Evolutionary conservation across 441 rosid genomes (phyloP).

Genomic region (Arabidopsis lyrata): DNA sequence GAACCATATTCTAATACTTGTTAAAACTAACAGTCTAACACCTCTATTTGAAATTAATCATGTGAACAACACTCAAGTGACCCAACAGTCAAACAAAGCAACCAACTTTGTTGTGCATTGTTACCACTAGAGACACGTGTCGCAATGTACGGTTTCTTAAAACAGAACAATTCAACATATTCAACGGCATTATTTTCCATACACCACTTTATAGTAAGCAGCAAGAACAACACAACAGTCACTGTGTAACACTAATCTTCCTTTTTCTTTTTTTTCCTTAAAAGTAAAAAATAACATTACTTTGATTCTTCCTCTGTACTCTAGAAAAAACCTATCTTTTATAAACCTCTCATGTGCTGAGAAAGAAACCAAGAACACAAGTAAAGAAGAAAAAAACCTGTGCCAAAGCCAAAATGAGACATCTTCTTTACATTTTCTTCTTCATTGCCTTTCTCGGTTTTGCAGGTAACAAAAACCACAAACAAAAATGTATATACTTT

Average conservation of each 20-base stretch:
- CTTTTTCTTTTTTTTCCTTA: slow-evolving; percentile 2
- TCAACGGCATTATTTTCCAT: slow-evolving; percentile 35
- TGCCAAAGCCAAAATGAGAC: slow-evolving; percentile 47
- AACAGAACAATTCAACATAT: slow-evolving; percentile 37
- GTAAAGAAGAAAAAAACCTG: slow-evolving; percentile 12
- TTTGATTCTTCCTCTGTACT: slow-evolving; percentile 42
- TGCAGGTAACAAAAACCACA: slow-evolving; percentile 52
- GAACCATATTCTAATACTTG: not conserved
- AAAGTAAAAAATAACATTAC: slow-evolving; percentile 8
- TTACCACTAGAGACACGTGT: slow-evolving; percentile 17
- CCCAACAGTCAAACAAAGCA: slow-evolving; percentile 26
- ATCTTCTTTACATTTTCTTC: slow-evolving; percentile 46
- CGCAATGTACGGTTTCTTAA: slow-evolving; percentile 15
- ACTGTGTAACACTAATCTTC: slow-evolving; percentile 1
- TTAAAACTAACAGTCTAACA: not conserved
- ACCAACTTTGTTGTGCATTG: slow-evolving; percentile 13
- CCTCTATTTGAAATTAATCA: not conserved
- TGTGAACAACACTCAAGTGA: not conserved
- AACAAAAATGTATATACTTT: not conserved
- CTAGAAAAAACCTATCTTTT: slow-evolving; percentile 33
- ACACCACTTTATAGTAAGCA: slow-evolving; percentile 9
- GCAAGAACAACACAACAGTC: slow-evolving; percentile 13
- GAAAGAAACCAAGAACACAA: slow-evolving; percentile 31
- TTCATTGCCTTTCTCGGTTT: slow-evolving; percentile 54
- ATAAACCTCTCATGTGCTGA: slow-evolving; percentile 37